Evolutionary conservation across 345 rosid genomes (phyloP).

Genomic region (Eucalyptus sp.): DNA sequence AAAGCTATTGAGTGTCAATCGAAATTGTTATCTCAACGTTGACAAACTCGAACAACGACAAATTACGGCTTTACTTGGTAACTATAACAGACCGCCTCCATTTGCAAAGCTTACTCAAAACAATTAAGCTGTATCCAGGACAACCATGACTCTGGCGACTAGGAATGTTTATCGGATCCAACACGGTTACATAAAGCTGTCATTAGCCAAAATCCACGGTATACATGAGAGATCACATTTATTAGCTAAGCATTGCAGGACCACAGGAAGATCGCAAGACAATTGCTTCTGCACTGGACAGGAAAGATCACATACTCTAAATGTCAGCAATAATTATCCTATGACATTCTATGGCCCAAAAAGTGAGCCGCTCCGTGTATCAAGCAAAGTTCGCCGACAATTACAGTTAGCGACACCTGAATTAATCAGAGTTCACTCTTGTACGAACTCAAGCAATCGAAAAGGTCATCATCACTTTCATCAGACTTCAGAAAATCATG

Average conservation of each 20-base stretch:
- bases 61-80: neutral
- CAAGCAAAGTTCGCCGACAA: neutral
- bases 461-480: neutral
- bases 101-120: neutral
- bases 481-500: neutral
- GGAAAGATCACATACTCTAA: neutral
- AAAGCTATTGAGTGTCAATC: neutral
- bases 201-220: neutral
- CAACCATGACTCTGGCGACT: neutral
- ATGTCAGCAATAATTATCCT: neutral
- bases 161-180: neutral
- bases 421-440: neutral
- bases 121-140: neutral
- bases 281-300: neutral
- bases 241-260: neutral
- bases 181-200: neutral
- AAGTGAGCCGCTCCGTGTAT: neutral
- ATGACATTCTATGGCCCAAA: no score
- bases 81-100: neutral
- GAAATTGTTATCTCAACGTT: neutral
- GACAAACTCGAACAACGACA: neutral
- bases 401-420: neutral
- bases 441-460: neutral
- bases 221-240: neutral
- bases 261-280: neutral